Base-by-base conservation (phyloP, 1,139 yeast genomes). In the Taiozyma sp. region DNA sequence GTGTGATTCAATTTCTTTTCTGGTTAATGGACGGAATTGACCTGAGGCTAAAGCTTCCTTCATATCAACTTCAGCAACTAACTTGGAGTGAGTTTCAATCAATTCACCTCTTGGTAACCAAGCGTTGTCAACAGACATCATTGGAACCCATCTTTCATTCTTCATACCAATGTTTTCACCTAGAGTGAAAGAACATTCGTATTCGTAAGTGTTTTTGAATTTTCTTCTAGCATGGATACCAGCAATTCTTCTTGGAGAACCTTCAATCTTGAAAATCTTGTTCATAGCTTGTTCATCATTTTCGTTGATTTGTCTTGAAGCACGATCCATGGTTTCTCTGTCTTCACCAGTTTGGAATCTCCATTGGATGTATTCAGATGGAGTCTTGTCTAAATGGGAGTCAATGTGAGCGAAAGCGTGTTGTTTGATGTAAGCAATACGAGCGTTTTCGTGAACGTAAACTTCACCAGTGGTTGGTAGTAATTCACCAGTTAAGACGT, bases 291-390 rank as follows among this genome's bases (percentile, higher is more conserved):
- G 84, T 82, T 92, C 97, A 79, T 93, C 99, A 68, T 82, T 80
- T 80, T 93, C 99, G 73, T 88, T 91, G 74, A 93, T 90, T 78
- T 87, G 95, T 84, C 99, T 90, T 76, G 96, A 90, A 74, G 99
- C 99, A 83, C 98, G 90, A 83, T 93, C 99, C 98, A 93, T 93
- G 78, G 99, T 93, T 83, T 93, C 99, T 83, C 99, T 90, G 79
- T 93, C 99, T 82, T 93, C 99, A 90, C 99, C 99, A 73, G 99
- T 93, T 83, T 93, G 99, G 97, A 92, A 93, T 85, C 99, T 92
- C 99, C 99, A 93, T 83, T 93, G 99, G 67, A 93, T 93, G 81
- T 93, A 93, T 82, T 93, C 99, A 70, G 97, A 91, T 72, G 99
- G 99, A 71, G 99, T 93, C 84, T 88, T 88, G 84, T 93, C 99